phyloP scores from a whole-genome alignment of 768 basidiomycete genomes.

The Dictyophora rubrovolvata region DNA sequence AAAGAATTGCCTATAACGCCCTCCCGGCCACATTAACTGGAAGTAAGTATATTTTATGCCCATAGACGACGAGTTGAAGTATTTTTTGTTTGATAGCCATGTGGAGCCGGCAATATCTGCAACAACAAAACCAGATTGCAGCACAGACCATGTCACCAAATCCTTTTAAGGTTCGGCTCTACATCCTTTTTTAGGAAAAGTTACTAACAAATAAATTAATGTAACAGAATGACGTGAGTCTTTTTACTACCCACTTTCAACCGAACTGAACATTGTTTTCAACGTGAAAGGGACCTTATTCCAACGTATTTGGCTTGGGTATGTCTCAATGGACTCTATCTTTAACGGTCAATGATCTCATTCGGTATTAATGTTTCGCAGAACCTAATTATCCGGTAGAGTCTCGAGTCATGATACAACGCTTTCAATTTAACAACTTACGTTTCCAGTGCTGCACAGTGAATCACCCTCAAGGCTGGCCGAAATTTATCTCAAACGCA shows the following conservation, averaged over 20 bases:
- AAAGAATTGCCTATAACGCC: constrained; percentile 42
- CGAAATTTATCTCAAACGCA: constrained; percentile 42
- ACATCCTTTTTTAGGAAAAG: not conserved
- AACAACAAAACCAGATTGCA: constrained; percentile 49
- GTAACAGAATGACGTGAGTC: not conserved
- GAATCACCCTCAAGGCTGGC: constrained; percentile 45
- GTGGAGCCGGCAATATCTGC: constrained; percentile 51
- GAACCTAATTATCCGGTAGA: constrained; percentile 40
- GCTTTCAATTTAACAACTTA: not conserved
- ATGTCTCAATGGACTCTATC: not conserved
- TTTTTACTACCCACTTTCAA: not conserved
- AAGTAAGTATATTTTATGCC: constrained; percentile 18
- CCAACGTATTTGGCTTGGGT: constrained; percentile 37
- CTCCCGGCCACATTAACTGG: constrained; percentile 39
- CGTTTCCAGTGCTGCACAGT: constrained; percentile 37
- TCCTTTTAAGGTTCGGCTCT: constrained; percentile 10
- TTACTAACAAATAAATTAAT: not conserved
- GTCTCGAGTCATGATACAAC: constrained; percentile 1
- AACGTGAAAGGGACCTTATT: constrained; percentile 27
- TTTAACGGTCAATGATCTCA: too few relatives aligned
- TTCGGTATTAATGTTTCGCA: not conserved
- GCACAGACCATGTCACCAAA: constrained; percentile 46
- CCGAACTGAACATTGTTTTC: not conserved
- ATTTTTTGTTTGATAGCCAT: constrained; percentile 28
- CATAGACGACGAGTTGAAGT: not conserved